Evolutionary conservation across 306 rosid genomes (phyloP).

Genomic region (Astragalus glycyphyllos): DNA sequence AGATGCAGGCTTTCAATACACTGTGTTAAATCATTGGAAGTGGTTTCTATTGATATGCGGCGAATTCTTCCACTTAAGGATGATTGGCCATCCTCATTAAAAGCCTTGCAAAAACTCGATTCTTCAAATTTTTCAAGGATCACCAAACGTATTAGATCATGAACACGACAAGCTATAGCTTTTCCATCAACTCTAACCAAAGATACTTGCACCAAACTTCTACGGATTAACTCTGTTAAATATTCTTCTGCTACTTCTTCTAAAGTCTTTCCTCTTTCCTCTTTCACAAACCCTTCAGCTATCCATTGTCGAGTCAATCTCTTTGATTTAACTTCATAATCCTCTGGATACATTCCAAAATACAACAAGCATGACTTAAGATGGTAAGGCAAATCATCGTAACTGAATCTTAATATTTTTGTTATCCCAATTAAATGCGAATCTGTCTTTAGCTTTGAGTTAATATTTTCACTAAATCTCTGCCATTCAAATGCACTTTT

Average conservation of each 20-base stretch:
- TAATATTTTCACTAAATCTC: not conserved
- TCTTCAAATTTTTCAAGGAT: not conserved
- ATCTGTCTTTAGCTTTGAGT: not conserved
- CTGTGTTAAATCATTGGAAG: not conserved
- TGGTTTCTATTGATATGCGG: slow-evolving; percentile 2
- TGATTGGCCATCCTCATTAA: not conserved
- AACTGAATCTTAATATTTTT: not conserved
- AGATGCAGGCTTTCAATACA: not conserved
- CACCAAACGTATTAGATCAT: not conserved
- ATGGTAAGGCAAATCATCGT: not conserved
- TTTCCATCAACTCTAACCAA: not conserved
- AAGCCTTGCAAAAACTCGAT: not conserved
- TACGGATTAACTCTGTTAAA: slow-evolving; percentile 21
- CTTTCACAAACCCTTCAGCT: slow-evolving; percentile 16
- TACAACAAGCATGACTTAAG: not conserved
- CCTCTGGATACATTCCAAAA: slow-evolving; percentile 3
- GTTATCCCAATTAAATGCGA: not conserved
- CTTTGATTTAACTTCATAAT: not conserved
- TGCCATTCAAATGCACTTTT: not conserved
- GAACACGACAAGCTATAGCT: slow-evolving; percentile 1
- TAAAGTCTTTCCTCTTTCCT: not conserved
- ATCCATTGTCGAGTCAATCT: not conserved
- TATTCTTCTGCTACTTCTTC: slow-evolving; percentile 7
- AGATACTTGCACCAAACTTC: slow-evolving; percentile 30
- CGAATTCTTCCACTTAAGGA: not conserved